Conservation (phyloP, 768 basidiomycete genomes). For the Cyclocybe cylindracea region DNA sequence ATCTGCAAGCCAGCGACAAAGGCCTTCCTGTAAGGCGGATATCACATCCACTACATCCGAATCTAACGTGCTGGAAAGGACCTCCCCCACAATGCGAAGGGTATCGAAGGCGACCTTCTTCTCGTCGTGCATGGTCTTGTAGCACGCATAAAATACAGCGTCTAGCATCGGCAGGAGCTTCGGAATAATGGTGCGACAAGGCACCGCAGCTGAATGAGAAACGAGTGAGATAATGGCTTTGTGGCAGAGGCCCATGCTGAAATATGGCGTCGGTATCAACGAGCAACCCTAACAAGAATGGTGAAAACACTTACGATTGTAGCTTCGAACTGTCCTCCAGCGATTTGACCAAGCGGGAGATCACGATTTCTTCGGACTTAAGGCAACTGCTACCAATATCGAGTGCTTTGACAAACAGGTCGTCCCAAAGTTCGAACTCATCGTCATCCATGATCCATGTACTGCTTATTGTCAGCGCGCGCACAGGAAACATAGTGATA, state of each 20-base stretch:
- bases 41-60: conserved; percentile 35
- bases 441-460: conserved; percentile 42
- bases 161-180: conserved; percentile 9
- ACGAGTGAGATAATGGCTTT: conserved; percentile 7
- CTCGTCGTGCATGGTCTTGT: conserved; percentile 22
- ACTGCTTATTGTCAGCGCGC: conserved; percentile 27
- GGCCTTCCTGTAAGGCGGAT: conserved; percentile 32
- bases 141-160: conserved; percentile 9
- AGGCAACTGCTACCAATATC: conserved; percentile 3
- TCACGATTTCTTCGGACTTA: conserved; percentile 19
- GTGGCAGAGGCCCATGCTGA: neutral
- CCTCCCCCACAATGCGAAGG: conserved; percentile 32
- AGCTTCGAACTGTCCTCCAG: conserved; percentile 19
- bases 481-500: neutral
- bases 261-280: neutral
- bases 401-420: too few relatives aligned
- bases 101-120: conserved; percentile 28
- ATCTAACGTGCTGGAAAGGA: conserved; percentile 29
- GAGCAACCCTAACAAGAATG: too few relatives aligned
- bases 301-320: conserved; percentile 6
- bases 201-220: conserved; percentile 1
- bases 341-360: conserved; percentile 28
- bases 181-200: neutral
- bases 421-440: conserved; percentile 46
- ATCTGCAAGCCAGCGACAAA: conserved; percentile 58